These are phyloP conservation scores for Eremochloa ophiuroides DNA, from an alignment of 176 grass and related monocot species.

Conservation along the genomic window DNA sequence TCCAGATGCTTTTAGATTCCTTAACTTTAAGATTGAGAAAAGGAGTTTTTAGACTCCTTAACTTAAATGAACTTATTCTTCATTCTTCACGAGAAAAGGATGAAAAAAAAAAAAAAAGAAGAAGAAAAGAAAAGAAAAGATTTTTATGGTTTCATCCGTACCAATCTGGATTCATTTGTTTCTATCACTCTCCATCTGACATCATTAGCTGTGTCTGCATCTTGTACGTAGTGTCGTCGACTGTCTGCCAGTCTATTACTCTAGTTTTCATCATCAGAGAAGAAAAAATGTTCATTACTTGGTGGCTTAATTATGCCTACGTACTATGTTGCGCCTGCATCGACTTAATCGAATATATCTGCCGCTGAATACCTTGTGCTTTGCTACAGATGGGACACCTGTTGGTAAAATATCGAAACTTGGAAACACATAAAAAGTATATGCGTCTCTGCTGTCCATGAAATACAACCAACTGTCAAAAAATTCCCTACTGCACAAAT, in stretches of 20 bases:
- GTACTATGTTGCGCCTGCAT: neutral
- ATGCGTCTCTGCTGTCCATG: neutral
- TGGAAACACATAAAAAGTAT: neutral
- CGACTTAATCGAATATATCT: neutral
- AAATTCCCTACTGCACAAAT: neutral
- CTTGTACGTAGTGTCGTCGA: neutral
- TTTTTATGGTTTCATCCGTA: neutral
- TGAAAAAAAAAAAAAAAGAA: neutral
- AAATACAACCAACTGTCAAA: neutral
- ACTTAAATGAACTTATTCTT: neutral
- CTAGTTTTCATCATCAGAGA: constrained; percentile 6
- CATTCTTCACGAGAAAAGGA: neutral
- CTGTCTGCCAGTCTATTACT: neutral
- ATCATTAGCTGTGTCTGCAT: neutral
- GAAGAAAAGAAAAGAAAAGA: too few species aligned
- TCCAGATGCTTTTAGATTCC: too few species aligned
- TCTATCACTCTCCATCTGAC: neutral
- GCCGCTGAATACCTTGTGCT: neutral
- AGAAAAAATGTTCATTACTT: neutral
- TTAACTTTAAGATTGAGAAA: too few species aligned
- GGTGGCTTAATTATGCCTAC: neutral
- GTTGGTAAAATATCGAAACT: neutral
- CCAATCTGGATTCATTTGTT: neutral
- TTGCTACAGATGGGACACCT: constrained; percentile 1
- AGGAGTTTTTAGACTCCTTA: too few species aligned